Conservation (phyloP, 805 yeast genomes). For the Kazachstania psychrophila region DNA sequence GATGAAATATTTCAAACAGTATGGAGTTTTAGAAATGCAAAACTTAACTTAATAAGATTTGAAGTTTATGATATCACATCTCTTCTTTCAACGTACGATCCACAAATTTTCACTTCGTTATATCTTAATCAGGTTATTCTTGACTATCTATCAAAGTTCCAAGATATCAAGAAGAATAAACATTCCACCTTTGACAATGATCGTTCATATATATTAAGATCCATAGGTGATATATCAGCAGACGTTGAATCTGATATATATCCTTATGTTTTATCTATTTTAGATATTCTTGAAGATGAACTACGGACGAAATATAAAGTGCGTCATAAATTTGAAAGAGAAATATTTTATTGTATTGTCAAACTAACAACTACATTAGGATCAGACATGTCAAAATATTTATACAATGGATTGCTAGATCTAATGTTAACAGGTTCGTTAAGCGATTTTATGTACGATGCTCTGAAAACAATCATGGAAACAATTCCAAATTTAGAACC, state of each 20-base stretch:
- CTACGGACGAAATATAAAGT: conserved; percentile 39
- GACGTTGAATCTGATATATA: conserved; percentile 73
- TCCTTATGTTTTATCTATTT: conserved; percentile 72
- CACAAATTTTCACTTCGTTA: conserved; percentile 61
- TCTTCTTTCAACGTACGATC: conserved; percentile 63
- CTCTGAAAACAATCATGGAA: conserved; percentile 54
- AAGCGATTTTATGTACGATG: conserved; percentile 63
- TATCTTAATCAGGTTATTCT: conserved; percentile 70
- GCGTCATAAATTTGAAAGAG: conserved; percentile 67
- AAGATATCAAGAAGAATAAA: conserved; percentile 39
- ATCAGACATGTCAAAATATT: conserved; percentile 74
- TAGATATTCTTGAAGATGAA: conserved; percentile 72
- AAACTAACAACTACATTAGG: conserved; percentile 80
- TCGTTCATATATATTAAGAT: conserved; percentile 56
- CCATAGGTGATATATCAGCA: conserved; percentile 70
- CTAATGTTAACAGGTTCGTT: conserved; percentile 72
- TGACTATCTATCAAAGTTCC: conserved; percentile 68
- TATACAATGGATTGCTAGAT: conserved; percentile 68
- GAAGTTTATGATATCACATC: conserved; percentile 76
- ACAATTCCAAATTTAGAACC: conserved; percentile 70
- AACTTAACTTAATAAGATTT: conserved; percentile 58
- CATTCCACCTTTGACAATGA: conserved; percentile 32
- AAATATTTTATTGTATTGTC: conserved; percentile 78
- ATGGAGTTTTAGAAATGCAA: conserved; percentile 64
- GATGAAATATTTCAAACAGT: conserved; percentile 68